Evolutionary conservation across 2,329 filamentous ascomycete genomes (phyloP), one percentile per base, ranked within the genome.

Genomic region (Sclerotinia sclerotiorum): DNA sequence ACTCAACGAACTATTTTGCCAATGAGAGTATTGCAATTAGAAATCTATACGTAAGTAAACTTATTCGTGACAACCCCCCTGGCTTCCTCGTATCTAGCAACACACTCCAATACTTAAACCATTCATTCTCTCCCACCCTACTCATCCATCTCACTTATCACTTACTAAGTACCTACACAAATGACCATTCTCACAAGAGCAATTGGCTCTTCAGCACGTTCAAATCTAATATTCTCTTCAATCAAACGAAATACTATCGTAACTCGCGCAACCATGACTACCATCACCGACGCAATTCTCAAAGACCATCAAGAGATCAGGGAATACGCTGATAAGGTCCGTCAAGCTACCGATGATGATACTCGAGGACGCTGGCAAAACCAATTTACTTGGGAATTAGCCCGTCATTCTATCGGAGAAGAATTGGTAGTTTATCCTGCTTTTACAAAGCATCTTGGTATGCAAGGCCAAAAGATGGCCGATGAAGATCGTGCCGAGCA

Each of bases 361-460:
- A 76, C 80, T 8, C 77, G 79, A 71, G 72, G 74, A n/a, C 78
- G 78, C 27, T 83, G 78, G 69, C 79, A 80, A 11, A 84, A 84
- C 56, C 79, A 81, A 55, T 83, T 84, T 63, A 77, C 79, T 0
- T 84, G 82, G 83, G 82, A 84, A 63, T 74, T 84, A 0, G 81
- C 82, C 1, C 79, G 82, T 2, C 82, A 84, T 72, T 81, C 81
- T 0, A 77, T 84, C n/a, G 78, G 78, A 8, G 82, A 84, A 69
- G 82, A 85, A 71, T 73, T 84, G 0, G 78, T 87, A 13, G 78
- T 87, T 0, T 86, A 87, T 69, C 85, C 85, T 0, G 84, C 82
- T 1, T 77, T 87, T 24, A 83, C 85, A 72, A 81, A 82, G 68
- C 75, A 84, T 66, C 70, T 86, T 24, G 76, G 79, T 1, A 74